phyloP scores from a whole-genome alignment of 1,284 basidiomycete genomes.

The Entoloma clypeatum region DNA sequence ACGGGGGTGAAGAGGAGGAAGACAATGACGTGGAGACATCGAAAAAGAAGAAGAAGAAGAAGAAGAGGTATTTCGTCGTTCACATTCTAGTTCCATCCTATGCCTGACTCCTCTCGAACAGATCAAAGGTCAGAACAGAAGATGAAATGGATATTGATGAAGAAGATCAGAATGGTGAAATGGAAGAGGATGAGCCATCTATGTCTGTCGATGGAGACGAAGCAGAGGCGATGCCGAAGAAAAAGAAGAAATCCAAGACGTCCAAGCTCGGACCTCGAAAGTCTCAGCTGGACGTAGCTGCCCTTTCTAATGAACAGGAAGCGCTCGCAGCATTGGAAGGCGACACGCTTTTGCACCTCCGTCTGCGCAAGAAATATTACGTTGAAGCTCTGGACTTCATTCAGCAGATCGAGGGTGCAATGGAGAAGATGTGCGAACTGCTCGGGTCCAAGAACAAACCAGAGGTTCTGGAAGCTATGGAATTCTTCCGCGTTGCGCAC shows the following conservation, averaged over 20 bases:
- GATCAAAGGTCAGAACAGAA: constrained; percentile 24
- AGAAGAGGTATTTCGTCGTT: constrained; percentile 17
- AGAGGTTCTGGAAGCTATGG: constrained; percentile 93
- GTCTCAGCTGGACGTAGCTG: constrained; percentile 65
- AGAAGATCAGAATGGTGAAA: constrained; percentile 39
- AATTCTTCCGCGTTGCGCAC: constrained; percentile 86
- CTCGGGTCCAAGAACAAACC: constrained; percentile 90
- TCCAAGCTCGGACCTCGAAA: constrained; percentile 57
- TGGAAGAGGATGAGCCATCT: constrained; percentile 36
- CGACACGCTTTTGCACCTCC: constrained; percentile 63
- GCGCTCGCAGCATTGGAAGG: constrained; percentile 63
- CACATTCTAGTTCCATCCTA: neutral
- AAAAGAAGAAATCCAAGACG: constrained; percentile 36
- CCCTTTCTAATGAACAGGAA: constrained; percentile 63
- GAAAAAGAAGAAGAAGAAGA: constrained; percentile 32
- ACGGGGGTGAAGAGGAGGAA: constrained; percentile 28
- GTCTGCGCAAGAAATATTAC: constrained; percentile 86
- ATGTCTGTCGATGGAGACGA: constrained; percentile 38
- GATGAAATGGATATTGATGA: constrained; percentile 57
- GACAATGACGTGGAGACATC: constrained; percentile 18
- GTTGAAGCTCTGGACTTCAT: constrained; percentile 88
- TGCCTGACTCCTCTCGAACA: constrained; percentile 1
- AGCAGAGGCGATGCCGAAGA: constrained; percentile 27
- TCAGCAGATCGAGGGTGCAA: constrained; percentile 73
- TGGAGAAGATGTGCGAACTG: constrained; percentile 74